Evolutionary conservation across 805 yeast genomes (phyloP).

Genomic region (Ogataea saltuana): DNA sequence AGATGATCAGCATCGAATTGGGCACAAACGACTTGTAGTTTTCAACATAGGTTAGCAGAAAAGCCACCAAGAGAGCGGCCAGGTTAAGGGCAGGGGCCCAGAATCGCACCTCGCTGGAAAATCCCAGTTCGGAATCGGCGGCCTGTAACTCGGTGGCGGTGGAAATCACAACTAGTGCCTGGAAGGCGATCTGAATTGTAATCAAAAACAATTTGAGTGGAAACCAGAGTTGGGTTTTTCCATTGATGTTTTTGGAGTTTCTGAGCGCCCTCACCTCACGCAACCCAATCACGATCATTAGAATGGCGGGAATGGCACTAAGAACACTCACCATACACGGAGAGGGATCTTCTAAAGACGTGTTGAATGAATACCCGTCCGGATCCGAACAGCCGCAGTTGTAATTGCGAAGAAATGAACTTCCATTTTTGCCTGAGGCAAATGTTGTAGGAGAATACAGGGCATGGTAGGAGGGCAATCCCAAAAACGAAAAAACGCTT

Average conservation of each 20-base stretch:
- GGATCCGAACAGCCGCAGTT: slow-evolving; percentile 36
- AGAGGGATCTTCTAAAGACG: slow-evolving; percentile 45
- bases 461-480: neutral
- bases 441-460: neutral
- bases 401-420: neutral
- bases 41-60: slow-evolving; percentile 67
- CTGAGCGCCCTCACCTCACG: slow-evolving; percentile 39
- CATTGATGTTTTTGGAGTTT: slow-evolving; percentile 31
- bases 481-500: slow-evolving; percentile 4
- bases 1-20: slow-evolving; percentile 65
- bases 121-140: slow-evolving; percentile 27
- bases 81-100: slow-evolving; percentile 36
- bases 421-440: neutral
- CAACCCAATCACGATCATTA: slow-evolving; percentile 42
- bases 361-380: slow-evolving; percentile 48
- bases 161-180: slow-evolving; percentile 23
- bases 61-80: slow-evolving; percentile 50
- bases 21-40: slow-evolving; percentile 66
- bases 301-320: slow-evolving; percentile 38
- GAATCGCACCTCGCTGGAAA: slow-evolving; percentile 30
- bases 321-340: slow-evolving; percentile 54
- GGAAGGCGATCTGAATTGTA: slow-evolving; percentile 41
- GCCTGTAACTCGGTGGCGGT: slow-evolving; percentile 13
- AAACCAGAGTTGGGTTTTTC: slow-evolving; percentile 40
- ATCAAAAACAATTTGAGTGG: slow-evolving; percentile 44